These are phyloP conservation scores for Chytriomyces sp. DNA, from an alignment of 192 early-diverging fungal species.

Conservation along the genomic window DNA sequence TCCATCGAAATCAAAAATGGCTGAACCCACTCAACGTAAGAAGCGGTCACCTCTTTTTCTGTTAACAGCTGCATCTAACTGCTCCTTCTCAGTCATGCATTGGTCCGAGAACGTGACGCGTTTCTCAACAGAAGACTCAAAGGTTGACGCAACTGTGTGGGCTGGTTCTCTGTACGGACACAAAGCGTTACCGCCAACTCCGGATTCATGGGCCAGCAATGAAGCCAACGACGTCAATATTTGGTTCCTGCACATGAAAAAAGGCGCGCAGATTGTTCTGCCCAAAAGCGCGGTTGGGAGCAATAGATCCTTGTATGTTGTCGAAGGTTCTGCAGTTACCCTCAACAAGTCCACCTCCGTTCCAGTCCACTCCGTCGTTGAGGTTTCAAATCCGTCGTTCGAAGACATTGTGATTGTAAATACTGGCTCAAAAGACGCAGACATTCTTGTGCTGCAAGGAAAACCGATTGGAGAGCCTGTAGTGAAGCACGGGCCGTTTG, in stretches of 20 bases:
- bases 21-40: conserved; percentile 11
- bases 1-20: conserved; percentile 44
- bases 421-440: conserved; percentile 44
- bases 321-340: conserved; percentile 38
- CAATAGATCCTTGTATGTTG: conserved; percentile 33
- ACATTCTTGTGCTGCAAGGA: conserved; percentile 66
- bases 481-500: conserved; percentile 65
- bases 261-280: conserved; percentile 59
- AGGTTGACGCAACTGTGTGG: conserved; percentile 78
- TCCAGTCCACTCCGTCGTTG: conserved; percentile 46
- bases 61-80: not conserved
- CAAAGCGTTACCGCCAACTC: conserved; percentile 5
- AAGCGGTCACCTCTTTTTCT: not conserved
- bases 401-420: conserved; percentile 46
- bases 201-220: conserved; percentile 27
- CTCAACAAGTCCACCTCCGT: conserved; percentile 12
- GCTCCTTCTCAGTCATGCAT: conserved; percentile 5
- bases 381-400: conserved; percentile 42
- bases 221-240: conserved; percentile 26
- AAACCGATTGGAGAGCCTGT: conserved; percentile 61
- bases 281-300: conserved; percentile 14
- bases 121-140: conserved; percentile 53
- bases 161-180: conserved; percentile 67
- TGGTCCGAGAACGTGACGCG: conserved; percentile 62
- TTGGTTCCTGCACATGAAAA: conserved; percentile 50